A percentile compares a stretch with the other conserved stretches of the same genome.
Conservation (phyloP, 257 asterid species). For the Salvia rosmarinus region DNA sequence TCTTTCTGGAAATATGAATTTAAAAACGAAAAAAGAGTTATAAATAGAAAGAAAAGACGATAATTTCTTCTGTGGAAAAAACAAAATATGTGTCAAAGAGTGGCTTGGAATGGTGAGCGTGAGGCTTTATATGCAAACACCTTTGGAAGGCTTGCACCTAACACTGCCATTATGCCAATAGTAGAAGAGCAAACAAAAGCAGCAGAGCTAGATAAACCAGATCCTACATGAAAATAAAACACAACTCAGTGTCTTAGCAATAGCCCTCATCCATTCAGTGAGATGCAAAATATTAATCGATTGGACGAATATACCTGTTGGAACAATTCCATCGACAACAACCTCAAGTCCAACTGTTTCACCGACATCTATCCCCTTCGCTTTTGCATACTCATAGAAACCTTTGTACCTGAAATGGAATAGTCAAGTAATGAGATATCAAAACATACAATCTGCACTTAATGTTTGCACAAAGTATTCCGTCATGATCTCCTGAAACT, state of each 20-base stretch:
- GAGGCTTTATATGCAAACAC: conserved; percentile 34
- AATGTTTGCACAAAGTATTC: not conserved
- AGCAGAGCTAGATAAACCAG: conserved; percentile 98
- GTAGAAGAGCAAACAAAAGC: conserved; percentile 97
- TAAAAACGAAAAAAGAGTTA: not conserved
- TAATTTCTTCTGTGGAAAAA: not conserved
- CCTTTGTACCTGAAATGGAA: conserved; percentile 78
- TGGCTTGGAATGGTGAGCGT: not conserved
- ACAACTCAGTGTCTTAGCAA: not conserved
- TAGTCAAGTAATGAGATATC: not conserved
- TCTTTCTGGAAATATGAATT: conserved; percentile 65
- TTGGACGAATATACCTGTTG: conserved; percentile 61
- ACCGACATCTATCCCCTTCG: conserved; percentile 66
- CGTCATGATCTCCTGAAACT: conserved; percentile 1
- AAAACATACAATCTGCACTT: not conserved
- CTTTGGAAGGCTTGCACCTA: conserved; percentile 70
- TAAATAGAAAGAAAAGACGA: not conserved
- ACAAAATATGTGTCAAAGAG: not conserved
- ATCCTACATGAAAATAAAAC: conserved; percentile 53
- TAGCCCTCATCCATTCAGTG: not conserved
- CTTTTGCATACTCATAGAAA: conserved; percentile 74
- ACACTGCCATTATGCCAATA: conserved; percentile 86
- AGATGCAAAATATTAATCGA: conserved; percentile 8
- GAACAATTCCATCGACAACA: conserved; percentile 87
- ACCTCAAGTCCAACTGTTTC: conserved; percentile 75